These are phyloP conservation scores for Globisporangium solare DNA, from an alignment of 352 stramenopile genomes.

Conservation along the genomic window DNA sequence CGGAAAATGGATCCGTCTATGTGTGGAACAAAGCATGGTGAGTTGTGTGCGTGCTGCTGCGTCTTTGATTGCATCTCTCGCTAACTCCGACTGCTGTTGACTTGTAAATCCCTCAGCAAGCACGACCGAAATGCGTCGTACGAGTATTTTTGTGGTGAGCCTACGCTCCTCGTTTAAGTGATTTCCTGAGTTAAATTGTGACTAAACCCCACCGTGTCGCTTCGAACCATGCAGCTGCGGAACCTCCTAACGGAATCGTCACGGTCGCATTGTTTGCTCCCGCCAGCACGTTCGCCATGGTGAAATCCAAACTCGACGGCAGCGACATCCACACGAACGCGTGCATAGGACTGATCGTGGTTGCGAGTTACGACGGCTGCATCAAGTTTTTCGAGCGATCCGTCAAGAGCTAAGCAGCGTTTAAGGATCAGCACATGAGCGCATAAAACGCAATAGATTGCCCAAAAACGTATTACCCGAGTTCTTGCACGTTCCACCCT, in stretches of 20 bases:
- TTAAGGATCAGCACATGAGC: too few species aligned
- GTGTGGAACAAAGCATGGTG: constrained; percentile 82
- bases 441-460: too few species aligned
- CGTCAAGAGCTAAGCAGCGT: constrained; percentile 17
- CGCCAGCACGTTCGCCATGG: constrained; percentile 76
- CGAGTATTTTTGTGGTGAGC: constrained; percentile 71
- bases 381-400: constrained; percentile 77
- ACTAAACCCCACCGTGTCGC: neutral
- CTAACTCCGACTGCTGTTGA: neutral
- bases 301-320: constrained; percentile 66
- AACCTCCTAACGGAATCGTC: constrained; percentile 68
- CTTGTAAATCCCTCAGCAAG: constrained; percentile 29
- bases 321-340: constrained; percentile 56
- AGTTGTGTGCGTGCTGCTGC: neutral
- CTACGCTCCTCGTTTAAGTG: neutral
- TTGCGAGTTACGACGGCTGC: constrained; percentile 80
- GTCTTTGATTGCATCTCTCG: neutral
- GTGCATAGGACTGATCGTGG: constrained; percentile 76
- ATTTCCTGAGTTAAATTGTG: too few species aligned
- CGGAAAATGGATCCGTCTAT: constrained; percentile 81
- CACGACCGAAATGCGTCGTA: constrained; percentile 78
- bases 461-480: too few species aligned
- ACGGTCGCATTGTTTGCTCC: constrained; percentile 78
- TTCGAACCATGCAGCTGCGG: constrained; percentile 23
- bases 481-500: too few species aligned